Evolutionary conservation across 768 basidiomycete species (phyloP).

Genomic region (Piloderma croceum): DNA sequence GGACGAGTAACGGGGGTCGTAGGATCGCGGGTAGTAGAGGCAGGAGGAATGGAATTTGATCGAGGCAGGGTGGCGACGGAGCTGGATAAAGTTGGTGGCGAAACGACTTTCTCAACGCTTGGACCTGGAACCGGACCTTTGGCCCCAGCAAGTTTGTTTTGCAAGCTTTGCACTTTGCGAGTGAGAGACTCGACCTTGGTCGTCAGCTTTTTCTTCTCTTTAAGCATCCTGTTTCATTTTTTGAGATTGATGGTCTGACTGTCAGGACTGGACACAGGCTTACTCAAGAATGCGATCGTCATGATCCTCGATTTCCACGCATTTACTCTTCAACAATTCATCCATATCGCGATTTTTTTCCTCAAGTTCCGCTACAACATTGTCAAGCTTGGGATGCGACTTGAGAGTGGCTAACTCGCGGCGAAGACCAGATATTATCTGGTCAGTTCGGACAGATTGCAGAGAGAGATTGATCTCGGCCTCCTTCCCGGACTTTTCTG

Average conservation of each 20-base stretch:
- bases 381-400: conserved; percentile 50
- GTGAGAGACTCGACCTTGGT: conserved; percentile 65
- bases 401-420: conserved; percentile 49
- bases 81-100: conserved; percentile 13
- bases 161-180: conserved; percentile 67
- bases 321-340: conserved; percentile 60
- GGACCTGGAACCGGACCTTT: conserved; percentile 29
- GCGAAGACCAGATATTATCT: conserved; percentile 53
- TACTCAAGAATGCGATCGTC: conserved; percentile 79
- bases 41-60: conserved; percentile 13
- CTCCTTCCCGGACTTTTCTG: conserved; percentile 53
- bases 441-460: conserved; percentile 61
- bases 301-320: conserved; percentile 76
- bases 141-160: conserved; percentile 55
- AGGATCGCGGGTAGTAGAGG: conserved; percentile 15
- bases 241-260: conserved; percentile 4
- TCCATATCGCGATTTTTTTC: conserved; percentile 76
- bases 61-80: conserved; percentile 16
- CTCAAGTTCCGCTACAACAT: conserved; percentile 52
- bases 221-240: conserved; percentile 50
- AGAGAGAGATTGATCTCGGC: conserved; percentile 64
- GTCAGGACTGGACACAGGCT: conserved; percentile 21
- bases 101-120: conserved; percentile 4
- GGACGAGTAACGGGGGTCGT: conserved; percentile 9
- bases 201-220: conserved; percentile 73